phyloP scores from a whole-genome alignment of 73 alveolate species.

The Paramecium sonneborni region DNA sequence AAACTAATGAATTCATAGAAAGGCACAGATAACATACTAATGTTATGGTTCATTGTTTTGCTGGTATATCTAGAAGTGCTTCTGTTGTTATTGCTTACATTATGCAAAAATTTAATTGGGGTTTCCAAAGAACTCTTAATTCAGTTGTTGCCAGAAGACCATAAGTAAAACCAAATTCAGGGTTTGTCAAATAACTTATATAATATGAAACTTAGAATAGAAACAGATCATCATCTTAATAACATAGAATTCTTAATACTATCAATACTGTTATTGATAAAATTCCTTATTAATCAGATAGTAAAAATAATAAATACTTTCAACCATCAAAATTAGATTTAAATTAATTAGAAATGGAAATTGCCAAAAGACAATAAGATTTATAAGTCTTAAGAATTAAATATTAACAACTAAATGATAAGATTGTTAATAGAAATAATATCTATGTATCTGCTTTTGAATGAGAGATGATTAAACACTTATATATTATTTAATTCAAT shows the following conservation, averaged over 20 bases:
- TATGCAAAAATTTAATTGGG: constrained; percentile 73
- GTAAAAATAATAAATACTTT: constrained; percentile 21
- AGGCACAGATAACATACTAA: constrained; percentile 51
- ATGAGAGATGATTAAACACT: background rate
- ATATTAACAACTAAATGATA: background rate
- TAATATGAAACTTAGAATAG: background rate
- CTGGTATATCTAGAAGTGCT: constrained; percentile 92
- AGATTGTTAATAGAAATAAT: background rate
- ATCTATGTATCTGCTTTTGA: constrained; percentile 26
- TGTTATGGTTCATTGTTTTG: constrained; percentile 84
- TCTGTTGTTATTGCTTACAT: constrained; percentile 89
- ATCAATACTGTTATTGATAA: background rate
- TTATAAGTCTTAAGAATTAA: background rate
- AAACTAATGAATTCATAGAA: constrained; percentile 48
- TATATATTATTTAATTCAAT: background rate
- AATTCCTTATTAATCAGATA: background rate
- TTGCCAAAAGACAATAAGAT: constrained; percentile 27
- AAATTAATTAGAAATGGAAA: constrained; percentile 19
- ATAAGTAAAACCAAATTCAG: constrained; percentile 51
- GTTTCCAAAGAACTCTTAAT: background rate
- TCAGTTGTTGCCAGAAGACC: constrained; percentile 49
- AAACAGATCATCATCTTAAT: background rate
- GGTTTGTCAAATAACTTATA: constrained; percentile 3
- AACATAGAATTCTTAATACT: background rate
- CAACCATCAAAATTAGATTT: constrained; percentile 35